A percentile compares a stretch with the other conserved stretches of the same genome.
Evolutionary conservation across 169 alveolate genomes (phyloP).

Genomic region (Eimeria sp.): DNA sequence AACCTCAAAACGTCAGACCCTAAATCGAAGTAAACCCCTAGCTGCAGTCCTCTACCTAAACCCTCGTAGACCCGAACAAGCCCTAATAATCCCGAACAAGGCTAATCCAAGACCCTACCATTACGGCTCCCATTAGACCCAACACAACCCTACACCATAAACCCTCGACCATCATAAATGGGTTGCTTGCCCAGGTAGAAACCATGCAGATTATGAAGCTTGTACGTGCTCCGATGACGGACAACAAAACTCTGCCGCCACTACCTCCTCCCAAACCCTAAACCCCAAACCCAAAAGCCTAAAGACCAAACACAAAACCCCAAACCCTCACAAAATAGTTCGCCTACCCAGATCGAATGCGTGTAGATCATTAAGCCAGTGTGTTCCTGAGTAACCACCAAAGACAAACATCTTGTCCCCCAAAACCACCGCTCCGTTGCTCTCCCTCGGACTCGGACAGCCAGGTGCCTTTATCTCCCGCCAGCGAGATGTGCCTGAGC

Average conservation of each 20-base stretch:
- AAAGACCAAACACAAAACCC: conserved; percentile 1
- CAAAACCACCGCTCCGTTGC: conserved; percentile 92
- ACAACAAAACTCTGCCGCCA: background rate
- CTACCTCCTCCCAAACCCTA: background rate
- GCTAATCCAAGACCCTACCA: background rate
- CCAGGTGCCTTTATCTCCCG: conserved; percentile 66
- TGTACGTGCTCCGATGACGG: too few species aligned
- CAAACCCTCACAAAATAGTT: conserved; percentile 3
- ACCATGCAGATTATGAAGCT: too few species aligned
- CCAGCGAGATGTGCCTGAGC: conserved; percentile 42
- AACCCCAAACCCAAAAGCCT: background rate
- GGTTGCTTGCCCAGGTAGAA: too few species aligned
- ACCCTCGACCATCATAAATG: background rate
- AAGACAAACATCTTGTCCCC: conserved; percentile 90
- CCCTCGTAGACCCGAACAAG: background rate
- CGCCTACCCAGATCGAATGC: conserved; percentile 87
- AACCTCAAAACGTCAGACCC: conserved; percentile 16
- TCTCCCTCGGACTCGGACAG: conserved; percentile 88
- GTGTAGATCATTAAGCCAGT: conserved; percentile 92
- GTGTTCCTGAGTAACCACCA: conserved; percentile 94
- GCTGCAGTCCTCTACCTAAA: background rate
- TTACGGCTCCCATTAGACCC: background rate
- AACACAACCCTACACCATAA: background rate
- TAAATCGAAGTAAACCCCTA: background rate
- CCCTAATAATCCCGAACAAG: conserved; percentile 4